Percentiles rank a stretch among this genome's conserved stretches.
Conservation (phyloP, 352 stramenopile species). For the Elongisporangium prolatum region DNA sequence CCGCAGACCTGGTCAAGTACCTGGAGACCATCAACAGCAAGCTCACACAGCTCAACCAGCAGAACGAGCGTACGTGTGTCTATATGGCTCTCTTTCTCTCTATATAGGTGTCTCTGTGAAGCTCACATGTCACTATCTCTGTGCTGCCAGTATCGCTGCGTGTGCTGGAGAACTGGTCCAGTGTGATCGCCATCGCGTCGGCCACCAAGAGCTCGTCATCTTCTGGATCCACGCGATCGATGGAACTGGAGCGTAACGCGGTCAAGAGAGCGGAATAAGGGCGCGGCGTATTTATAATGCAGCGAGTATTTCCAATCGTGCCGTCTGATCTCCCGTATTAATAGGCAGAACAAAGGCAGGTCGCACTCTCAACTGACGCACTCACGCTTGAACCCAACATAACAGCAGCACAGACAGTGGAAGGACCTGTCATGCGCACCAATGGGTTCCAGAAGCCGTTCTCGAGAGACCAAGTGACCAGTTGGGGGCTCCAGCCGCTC, state of each 20-base stretch:
- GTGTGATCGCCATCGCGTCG: slow-evolving; percentile 51
- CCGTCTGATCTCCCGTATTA: background rate
- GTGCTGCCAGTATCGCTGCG: slow-evolving; percentile 54
- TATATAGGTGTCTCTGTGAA: background rate
- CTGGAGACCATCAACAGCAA: slow-evolving; percentile 73
- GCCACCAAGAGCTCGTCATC: slow-evolving; percentile 13
- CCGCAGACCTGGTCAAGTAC: slow-evolving; percentile 66
- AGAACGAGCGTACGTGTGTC: slow-evolving; percentile 64
- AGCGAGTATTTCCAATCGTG: background rate
- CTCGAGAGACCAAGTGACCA: slow-evolving; percentile 67
- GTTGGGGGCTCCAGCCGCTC: slow-evolving; percentile 70
- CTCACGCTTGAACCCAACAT: background rate
- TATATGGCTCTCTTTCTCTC: background rate
- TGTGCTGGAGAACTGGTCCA: slow-evolving; percentile 81
- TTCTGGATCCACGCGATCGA: slow-evolving; percentile 15
- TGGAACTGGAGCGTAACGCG: slow-evolving; percentile 58
- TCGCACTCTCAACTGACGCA: background rate
- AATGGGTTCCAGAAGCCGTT: slow-evolving; percentile 82
- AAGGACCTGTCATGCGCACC: slow-evolving; percentile 23
- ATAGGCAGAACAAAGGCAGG: too few relatives aligned
- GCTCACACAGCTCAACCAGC: slow-evolving; percentile 69
- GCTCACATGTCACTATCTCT: background rate
- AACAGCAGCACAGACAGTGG: background rate
- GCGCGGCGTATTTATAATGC: slow-evolving; percentile 20
- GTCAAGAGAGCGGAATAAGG: slow-evolving; percentile 8